These are phyloP conservation scores for Oryza meyeriana DNA, from an alignment of 176 grass and related monocot species.

Conservation along the genomic window DNA sequence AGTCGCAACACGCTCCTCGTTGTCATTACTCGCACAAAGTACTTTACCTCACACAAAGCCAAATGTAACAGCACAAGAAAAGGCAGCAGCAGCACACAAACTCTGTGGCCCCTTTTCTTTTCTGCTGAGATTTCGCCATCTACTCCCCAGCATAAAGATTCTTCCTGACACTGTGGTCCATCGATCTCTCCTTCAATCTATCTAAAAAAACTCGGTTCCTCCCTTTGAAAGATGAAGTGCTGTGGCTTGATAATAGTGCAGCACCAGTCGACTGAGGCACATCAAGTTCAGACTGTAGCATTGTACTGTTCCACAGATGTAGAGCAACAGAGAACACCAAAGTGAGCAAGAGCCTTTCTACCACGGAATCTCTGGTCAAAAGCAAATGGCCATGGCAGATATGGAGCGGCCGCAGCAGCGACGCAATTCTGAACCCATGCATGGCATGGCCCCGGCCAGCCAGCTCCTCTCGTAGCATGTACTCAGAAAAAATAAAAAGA, in stretches of 20 bases:
- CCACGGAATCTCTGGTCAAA: constrained; percentile 36
- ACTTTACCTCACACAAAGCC: too few species aligned
- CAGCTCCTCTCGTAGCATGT: background rate
- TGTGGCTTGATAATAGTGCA: constrained; percentile 18
- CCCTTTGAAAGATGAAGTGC: background rate
- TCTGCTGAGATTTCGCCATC: constrained; percentile 11
- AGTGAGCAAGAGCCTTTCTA: constrained; percentile 13
- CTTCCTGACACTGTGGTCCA: background rate
- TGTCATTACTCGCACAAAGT: too few species aligned
- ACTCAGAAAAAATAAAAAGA: too few species aligned
- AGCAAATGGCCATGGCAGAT: constrained; percentile 3
- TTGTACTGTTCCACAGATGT: background rate
- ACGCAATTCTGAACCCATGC: background rate
- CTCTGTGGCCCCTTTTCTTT: constrained; percentile 7
- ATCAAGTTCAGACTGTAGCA: constrained; percentile 5
- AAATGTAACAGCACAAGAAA: constrained; percentile 19
- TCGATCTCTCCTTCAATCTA: background rate
- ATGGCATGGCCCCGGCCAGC: background rate
- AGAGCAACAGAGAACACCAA: background rate
- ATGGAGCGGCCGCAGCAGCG: background rate
- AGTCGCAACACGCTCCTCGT: too few species aligned
- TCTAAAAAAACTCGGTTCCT: background rate
- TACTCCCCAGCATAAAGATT: constrained; percentile 33
- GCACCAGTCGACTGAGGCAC: background rate
- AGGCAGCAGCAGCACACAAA: constrained; percentile 5